Conservation (phyloP, 257 asterid species). For the Penstemon newberryi region DNA sequence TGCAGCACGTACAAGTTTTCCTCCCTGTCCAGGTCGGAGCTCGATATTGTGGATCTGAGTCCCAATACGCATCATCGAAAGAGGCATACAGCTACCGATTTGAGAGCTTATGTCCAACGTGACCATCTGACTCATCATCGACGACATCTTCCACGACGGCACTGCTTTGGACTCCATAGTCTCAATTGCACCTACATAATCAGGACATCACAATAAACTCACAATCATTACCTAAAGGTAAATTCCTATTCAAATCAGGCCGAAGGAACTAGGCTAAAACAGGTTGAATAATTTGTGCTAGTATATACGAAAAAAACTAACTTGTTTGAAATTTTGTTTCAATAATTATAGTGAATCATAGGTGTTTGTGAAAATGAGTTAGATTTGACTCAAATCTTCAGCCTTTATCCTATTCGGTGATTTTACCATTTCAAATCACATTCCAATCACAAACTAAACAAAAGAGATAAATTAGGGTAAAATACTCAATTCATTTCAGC, state of each 20-base stretch:
- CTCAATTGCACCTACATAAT: conserved; percentile 36
- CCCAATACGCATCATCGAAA: conserved; percentile 66
- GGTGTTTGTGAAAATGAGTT: background rate
- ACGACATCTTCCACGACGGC: conserved; percentile 30
- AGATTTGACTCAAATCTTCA: background rate
- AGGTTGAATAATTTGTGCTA: background rate
- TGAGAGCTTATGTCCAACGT: conserved; percentile 58
- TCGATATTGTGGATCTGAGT: conserved; percentile 80
- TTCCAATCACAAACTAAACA: background rate
- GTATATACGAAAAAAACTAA: background rate
- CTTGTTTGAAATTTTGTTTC: background rate
- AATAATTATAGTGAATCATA: background rate
- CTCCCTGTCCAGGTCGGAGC: conserved; percentile 89
- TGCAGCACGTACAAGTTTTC: conserved; percentile 70
- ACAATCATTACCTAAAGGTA: background rate
- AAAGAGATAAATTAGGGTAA: background rate
- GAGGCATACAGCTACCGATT: conserved; percentile 62
- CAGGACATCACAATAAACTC: conserved; percentile 15
- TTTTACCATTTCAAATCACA: background rate
- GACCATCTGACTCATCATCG: conserved; percentile 53
- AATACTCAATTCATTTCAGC: background rate
- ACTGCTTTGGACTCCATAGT: conserved; percentile 25
- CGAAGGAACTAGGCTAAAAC: background rate
- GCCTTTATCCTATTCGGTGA: background rate
- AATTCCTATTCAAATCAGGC: background rate